Base-by-base conservation (phyloP, 1,284 basidiomycete genomes). In the Trichosporon sp. region DNA sequence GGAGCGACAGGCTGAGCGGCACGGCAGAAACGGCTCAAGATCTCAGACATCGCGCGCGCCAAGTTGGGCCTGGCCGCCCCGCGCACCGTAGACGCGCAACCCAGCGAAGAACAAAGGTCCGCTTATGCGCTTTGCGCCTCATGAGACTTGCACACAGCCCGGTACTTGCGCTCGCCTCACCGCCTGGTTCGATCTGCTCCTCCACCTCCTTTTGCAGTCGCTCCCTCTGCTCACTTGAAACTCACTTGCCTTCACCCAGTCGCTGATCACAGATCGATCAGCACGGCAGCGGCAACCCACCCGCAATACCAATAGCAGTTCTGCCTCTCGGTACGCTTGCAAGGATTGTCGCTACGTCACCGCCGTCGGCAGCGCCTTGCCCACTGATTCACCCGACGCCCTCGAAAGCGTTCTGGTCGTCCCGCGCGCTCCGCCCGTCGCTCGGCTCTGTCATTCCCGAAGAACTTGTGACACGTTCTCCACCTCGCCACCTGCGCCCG, bases 401-500 rank as follows among this genome's bases (percentile, higher is more conserved):
- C 51, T 54, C 51, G 19, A 16, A 16, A 54, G 19, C 51, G 7
- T 21, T 19, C 26, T 54, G 19, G 6, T 16, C 51, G 51, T 54
- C 11, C 38, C 38, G 38, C 38, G 38, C 35, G 35, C 35, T 54
- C 19, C 51, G 51, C 19, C 51, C 51, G 19, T 54, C 21, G 51
- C 6, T 11, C 51, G 51, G 51, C 19, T 54, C 51, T 54, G 51
- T 54, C 21, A 54, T 54, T 54, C 21, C 51, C 51, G 51, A 54
- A 21, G 51, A 54, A 16, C 14, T 19, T 54, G 14, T 21, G 51
- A 54, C 51, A 10, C 19, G 51, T 54, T 54, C 51, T 26, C 51
- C 51, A 54, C 51, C 21, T 54, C 51, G 51, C 51, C 51, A 54
- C 51, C 51, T 26, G 51, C 51, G 51, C 51, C 51, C 51, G 51